These are phyloP conservation scores for Trichosporon ovoides DNA, from an alignment of 1,284 basidiomycete genomes.

Conservation along the genomic window DNA sequence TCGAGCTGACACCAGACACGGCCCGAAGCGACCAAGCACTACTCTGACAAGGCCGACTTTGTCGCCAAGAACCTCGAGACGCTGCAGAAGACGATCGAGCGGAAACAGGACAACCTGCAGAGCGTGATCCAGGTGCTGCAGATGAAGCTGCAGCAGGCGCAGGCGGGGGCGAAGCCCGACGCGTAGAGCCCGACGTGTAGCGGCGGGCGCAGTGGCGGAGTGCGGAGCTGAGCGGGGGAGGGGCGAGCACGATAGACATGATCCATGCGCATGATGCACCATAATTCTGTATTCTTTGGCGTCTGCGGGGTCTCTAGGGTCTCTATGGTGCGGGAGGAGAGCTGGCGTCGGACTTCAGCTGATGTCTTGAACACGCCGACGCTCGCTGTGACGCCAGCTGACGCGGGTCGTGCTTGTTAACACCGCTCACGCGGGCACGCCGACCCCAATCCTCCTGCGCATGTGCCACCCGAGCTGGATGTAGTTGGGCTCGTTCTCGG, in stretches of 20 bases:
- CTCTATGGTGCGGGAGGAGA: too few relatives aligned
- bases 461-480: constrained; percentile 43
- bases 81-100: constrained; percentile 75
- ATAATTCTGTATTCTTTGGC: constrained; percentile 13
- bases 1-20: constrained; percentile 57
- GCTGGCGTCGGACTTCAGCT: too few relatives aligned
- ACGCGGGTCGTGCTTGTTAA: too few relatives aligned
- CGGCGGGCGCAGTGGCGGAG: background rate
- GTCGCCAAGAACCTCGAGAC: constrained; percentile 72
- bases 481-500: constrained; percentile 51
- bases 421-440: constrained; percentile 19
- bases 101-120: constrained; percentile 82
- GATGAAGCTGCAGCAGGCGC: constrained; percentile 57
- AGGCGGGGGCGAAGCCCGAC: constrained; percentile 11
- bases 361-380: too few relatives aligned
- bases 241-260: background rate
- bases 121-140: constrained; percentile 69
- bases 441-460: constrained; percentile 37
- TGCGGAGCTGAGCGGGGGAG: background rate
- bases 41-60: constrained; percentile 68
- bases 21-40: constrained; percentile 70
- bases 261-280: background rate
- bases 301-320: constrained; percentile 18
- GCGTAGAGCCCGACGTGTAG: background rate
- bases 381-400: background rate